phyloP scores from a whole-genome alignment of 1,284 basidiomycete species.

The Puccinia brachypodii region DNA sequence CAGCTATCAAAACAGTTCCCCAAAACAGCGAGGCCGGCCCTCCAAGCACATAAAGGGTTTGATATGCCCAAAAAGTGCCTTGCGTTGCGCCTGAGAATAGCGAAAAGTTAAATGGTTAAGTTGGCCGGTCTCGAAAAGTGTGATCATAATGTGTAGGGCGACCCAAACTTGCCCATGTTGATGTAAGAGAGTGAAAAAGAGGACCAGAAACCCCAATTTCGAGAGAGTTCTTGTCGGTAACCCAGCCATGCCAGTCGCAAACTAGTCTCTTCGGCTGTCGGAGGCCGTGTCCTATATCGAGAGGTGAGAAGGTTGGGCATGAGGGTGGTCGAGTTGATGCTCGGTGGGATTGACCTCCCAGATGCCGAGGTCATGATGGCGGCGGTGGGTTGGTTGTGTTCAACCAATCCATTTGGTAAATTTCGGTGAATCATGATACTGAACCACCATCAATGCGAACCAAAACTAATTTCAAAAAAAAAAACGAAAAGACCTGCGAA shows the following conservation, averaged over 20 bases:
- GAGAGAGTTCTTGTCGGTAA: conserved; percentile 36
- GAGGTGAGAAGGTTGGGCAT: conserved; percentile 16
- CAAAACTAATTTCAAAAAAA: too few species aligned
- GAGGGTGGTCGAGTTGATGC: conserved; percentile 12
- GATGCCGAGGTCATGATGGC: background rate
- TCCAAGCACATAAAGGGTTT: background rate
- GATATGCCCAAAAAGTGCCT: conserved; percentile 10
- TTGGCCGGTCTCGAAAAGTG: background rate
- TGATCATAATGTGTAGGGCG: too few species aligned
- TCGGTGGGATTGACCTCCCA: background rate
- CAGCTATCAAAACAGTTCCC: conserved; percentile 23
- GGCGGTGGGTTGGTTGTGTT: conserved; percentile 12
- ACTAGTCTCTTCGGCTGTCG: conserved; percentile 7
- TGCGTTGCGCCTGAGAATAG: background rate
- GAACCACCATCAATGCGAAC: conserved; percentile 21
- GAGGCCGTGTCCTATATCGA: conserved; percentile 1
- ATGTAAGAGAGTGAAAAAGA: conserved; percentile 37
- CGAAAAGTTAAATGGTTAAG: background rate
- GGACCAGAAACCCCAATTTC: conserved; percentile 45
- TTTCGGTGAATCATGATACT: conserved; percentile 21
- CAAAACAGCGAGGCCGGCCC: conserved; percentile 35
- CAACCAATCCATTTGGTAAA: conserved; percentile 18
- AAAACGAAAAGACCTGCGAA: background rate
- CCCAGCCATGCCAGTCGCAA: conserved; percentile 25
- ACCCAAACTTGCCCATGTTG: conserved; percentile 18